Evolutionary conservation across 1,284 basidiomycete genomes (phyloP).

Genomic region (Boletellus dicymbophilus): DNA sequence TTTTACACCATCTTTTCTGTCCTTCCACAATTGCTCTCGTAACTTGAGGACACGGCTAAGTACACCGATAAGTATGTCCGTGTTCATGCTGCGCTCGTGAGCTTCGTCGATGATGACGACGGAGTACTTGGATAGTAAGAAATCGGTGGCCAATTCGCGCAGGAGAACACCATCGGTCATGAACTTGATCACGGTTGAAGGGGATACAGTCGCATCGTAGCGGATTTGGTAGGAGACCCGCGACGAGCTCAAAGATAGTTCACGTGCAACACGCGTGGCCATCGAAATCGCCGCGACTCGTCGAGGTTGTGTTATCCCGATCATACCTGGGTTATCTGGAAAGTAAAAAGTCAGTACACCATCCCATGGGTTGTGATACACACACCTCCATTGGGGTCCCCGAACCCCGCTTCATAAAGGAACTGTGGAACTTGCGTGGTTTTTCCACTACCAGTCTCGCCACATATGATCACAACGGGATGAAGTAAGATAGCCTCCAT

Average conservation of each 20-base stretch:
- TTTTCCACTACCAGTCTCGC: constrained; percentile 98
- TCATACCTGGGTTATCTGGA: constrained; percentile 95
- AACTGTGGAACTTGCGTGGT: constrained; percentile 99
- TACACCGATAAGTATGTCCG: constrained; percentile 96
- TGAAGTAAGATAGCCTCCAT: constrained; percentile 92
- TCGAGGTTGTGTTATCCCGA: constrained; percentile 96
- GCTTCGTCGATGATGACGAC: constrained; percentile 98
- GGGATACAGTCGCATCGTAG: constrained; percentile 92
- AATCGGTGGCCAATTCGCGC: constrained; percentile 91
- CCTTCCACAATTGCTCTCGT: constrained; percentile 87
- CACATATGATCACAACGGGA: constrained; percentile 90
- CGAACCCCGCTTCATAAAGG: constrained; percentile 96
- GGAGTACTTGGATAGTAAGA: constrained; percentile 88
- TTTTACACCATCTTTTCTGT: constrained; percentile 53
- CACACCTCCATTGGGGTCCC: constrained; percentile 76
- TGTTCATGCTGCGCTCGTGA: constrained; percentile 98
- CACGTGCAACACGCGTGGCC: constrained; percentile 88
- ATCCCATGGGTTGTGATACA: constrained; percentile 1
- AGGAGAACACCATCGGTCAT: constrained; percentile 99
- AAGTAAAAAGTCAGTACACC: constrained; percentile 5
- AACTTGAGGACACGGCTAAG: constrained; percentile 90
- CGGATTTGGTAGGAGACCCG: constrained; percentile 96
- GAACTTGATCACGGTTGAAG: constrained; percentile 94
- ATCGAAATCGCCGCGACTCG: constrained; percentile 98
- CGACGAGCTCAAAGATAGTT: constrained; percentile 80